Conservation (phyloP, 345 rosid species). For the Capsella bursapastoris region DNA sequence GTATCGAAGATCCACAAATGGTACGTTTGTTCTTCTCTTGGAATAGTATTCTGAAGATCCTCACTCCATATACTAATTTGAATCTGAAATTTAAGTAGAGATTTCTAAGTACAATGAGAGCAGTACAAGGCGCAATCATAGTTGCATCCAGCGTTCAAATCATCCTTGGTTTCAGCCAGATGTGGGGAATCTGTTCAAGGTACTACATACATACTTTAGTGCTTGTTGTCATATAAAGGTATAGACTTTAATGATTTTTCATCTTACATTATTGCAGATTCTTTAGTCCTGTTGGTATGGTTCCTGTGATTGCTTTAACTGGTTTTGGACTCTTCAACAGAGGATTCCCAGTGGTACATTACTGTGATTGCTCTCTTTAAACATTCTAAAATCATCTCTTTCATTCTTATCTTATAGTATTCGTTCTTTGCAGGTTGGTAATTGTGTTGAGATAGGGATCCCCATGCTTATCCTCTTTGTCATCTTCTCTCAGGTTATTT, state of each 20-base stretch:
- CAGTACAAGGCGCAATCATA: slow-evolving; percentile 96
- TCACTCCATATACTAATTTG: background rate
- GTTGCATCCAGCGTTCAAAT: slow-evolving; percentile 97
- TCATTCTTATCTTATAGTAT: background rate
- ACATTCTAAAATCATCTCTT: background rate
- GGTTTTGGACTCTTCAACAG: slow-evolving; percentile 97
- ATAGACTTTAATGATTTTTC: background rate
- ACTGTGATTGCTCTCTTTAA: slow-evolving; percentile 5
- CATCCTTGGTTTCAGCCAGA: slow-evolving; percentile 90
- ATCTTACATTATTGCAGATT: slow-evolving; percentile 58
- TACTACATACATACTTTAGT: slow-evolving; percentile 27
- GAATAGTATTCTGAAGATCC: background rate
- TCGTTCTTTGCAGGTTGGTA: slow-evolving; percentile 63
- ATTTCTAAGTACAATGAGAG: slow-evolving; percentile 92
- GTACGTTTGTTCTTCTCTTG: slow-evolving; percentile 51
- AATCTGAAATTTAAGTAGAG: slow-evolving; percentile 50
- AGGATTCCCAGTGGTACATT: slow-evolving; percentile 95
- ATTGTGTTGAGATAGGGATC: slow-evolving; percentile 87
- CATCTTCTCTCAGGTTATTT: slow-evolving; percentile 78
- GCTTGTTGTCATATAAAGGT: slow-evolving; percentile 20
- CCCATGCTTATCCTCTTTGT: slow-evolving; percentile 91
- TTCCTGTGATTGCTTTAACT: slow-evolving; percentile 87
- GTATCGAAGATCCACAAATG: slow-evolving; percentile 73
- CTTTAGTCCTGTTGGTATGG: slow-evolving; percentile 98
- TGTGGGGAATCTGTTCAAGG: slow-evolving; percentile 99